Evolutionary conservation across 805 yeast species (phyloP).

Genomic region (Metschnikowia borealis): DNA sequence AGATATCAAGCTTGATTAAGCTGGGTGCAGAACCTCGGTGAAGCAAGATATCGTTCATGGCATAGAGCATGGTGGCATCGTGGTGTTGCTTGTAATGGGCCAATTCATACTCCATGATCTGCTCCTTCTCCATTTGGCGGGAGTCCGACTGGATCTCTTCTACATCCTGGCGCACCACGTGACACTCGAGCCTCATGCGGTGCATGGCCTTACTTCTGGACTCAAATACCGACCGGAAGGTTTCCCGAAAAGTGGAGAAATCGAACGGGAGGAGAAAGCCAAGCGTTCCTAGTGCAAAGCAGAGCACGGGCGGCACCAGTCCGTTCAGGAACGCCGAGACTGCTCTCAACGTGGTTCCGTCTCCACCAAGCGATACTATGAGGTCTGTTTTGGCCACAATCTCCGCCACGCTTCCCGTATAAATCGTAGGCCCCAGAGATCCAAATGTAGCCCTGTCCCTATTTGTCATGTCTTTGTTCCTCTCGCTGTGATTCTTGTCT

Average conservation of each 20-base stretch:
- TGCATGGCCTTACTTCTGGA: conserved; percentile 70
- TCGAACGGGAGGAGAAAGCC: conserved; percentile 90
- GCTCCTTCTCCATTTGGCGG: conserved; percentile 11
- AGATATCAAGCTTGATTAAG: conserved; percentile 77
- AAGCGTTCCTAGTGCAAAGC: conserved; percentile 85
- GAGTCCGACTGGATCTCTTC: conserved; percentile 6
- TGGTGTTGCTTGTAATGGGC: conserved; percentile 19
- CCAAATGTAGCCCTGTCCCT: too few relatives aligned
- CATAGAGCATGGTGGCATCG: conserved; percentile 49
- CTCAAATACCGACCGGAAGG: conserved; percentile 63
- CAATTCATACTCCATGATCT: conserved; percentile 14
- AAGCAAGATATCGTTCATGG: conserved; percentile 87
- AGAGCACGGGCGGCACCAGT: conserved; percentile 82
- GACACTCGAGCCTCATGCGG: conserved; percentile 77
- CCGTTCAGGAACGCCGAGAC: conserved; percentile 70
- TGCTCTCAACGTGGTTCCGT: conserved; percentile 86
- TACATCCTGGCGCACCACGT: conserved; percentile 41
- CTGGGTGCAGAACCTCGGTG: conserved; percentile 90
- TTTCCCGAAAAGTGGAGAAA: conserved; percentile 53
- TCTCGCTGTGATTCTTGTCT: too few relatives aligned
- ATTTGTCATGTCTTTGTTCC: too few relatives aligned
- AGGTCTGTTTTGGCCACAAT: conserved; percentile 69
- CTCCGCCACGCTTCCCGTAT: conserved; percentile 55
- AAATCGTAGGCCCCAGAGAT: conserved; percentile 24
- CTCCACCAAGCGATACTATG: conserved; percentile 90